Evolutionary conservation across 2,329 filamentous ascomycete genomes (phyloP).

Genomic region (Xylaria digitata): DNA sequence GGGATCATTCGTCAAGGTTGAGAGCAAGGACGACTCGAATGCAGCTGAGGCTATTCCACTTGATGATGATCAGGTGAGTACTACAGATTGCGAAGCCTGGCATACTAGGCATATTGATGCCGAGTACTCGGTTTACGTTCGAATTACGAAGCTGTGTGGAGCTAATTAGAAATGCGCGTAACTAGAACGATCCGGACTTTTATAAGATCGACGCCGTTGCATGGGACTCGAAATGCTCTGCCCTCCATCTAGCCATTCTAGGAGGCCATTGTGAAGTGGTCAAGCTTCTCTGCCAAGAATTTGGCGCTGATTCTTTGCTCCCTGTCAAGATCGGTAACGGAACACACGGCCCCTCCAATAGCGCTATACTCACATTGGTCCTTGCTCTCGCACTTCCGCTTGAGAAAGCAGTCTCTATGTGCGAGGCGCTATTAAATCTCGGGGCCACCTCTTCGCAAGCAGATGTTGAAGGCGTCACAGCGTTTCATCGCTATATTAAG

Average conservation of each 20-base stretch:
- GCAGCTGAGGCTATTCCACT: slow-evolving; percentile 57
- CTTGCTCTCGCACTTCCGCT: slow-evolving; percentile 73
- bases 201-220: slow-evolving; percentile 82
- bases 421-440: slow-evolving; percentile 71
- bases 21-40: slow-evolving; percentile 55
- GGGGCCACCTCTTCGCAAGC: slow-evolving; percentile 81
- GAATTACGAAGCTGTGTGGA: background rate
- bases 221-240: slow-evolving; percentile 80
- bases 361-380: slow-evolving; percentile 75
- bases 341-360: slow-evolving; percentile 60
- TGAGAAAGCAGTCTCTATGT: slow-evolving; percentile 73
- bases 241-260: slow-evolving; percentile 82
- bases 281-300: slow-evolving; percentile 74
- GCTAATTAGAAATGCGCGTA: slow-evolving; percentile 13
- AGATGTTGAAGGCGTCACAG: slow-evolving; percentile 72
- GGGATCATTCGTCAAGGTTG: slow-evolving; percentile 80
- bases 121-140: background rate
- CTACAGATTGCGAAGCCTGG: background rate
- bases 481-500: slow-evolving; percentile 72
- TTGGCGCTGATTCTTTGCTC: slow-evolving; percentile 80
- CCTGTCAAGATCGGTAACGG: slow-evolving; percentile 74
- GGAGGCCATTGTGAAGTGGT: slow-evolving; percentile 77
- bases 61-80: slow-evolving; percentile 63
- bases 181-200: slow-evolving; percentile 74
- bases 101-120: background rate